A percentile compares a stretch with the other conserved stretches of the same genome.
Evolutionary conservation across 257 asterid genomes (phyloP).

Genomic region (Leptodermis oblonga): DNA sequence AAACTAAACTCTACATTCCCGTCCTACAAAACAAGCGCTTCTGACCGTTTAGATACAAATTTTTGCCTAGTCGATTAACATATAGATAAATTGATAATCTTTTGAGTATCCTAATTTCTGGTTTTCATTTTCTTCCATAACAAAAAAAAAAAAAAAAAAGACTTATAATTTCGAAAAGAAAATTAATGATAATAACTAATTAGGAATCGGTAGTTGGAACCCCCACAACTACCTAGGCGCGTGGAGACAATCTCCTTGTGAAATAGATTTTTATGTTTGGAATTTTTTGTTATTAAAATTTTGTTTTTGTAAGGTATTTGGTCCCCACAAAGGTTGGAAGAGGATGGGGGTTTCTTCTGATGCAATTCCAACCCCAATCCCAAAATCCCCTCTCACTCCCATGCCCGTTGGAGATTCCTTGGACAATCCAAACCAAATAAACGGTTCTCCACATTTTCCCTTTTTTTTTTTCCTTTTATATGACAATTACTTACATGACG

Average conservation of each 20-base stretch:
- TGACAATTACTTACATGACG: too few relatives aligned
- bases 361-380: neutral
- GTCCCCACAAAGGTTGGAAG: slow-evolving; percentile 11
- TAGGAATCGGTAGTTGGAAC: neutral
- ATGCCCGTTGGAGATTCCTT: slow-evolving; percentile 17
- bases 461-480: neutral
- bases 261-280: neutral
- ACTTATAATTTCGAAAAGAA: neutral
- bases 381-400: neutral
- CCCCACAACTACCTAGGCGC: slow-evolving; percentile 4
- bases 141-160: too few relatives aligned
- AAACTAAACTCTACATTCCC: too few relatives aligned
- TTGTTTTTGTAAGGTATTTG: neutral
- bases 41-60: too few relatives aligned
- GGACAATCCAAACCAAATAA: slow-evolving; percentile 6
- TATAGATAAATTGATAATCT: too few relatives aligned
- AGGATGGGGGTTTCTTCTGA: too few relatives aligned
- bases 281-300: neutral
- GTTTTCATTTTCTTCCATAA: too few relatives aligned
- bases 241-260: slow-evolving; percentile 1
- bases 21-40: too few relatives aligned
- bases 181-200: too few relatives aligned
- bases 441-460: neutral
- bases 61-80: too few relatives aligned
- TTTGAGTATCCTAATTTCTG: too few relatives aligned